phyloP scores from a whole-genome alignment of 2,329 filamentous ascomycete species.

The Fusarium anguioides region DNA sequence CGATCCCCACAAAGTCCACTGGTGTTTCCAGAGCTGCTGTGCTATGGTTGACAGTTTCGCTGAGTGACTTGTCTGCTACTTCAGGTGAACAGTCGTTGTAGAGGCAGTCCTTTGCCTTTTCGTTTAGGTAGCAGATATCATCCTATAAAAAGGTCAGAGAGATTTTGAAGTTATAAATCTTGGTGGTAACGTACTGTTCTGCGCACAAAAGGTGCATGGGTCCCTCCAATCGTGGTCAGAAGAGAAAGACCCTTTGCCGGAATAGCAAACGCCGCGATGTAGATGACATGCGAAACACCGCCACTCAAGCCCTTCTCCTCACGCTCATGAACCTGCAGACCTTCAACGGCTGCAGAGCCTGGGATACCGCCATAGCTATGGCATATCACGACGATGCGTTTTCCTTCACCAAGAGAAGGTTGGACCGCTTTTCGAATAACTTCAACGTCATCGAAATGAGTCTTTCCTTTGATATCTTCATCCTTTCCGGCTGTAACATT shows the following conservation, averaged over 20 bases:
- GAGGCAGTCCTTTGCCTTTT: not conserved
- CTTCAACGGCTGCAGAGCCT: constrained; percentile 42
- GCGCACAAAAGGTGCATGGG: not conserved
- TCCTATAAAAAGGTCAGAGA: not conserved
- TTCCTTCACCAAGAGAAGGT: not conserved
- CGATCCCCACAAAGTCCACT: constrained; percentile 32
- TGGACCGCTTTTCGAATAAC: not conserved
- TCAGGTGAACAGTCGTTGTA: constrained; percentile 11
- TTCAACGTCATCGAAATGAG: constrained; percentile 5
- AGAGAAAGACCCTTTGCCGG: constrained; percentile 18
- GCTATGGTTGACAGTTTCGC: constrained; percentile 27
- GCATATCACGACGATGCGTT: constrained; percentile 28
- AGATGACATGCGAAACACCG: constrained; percentile 46
- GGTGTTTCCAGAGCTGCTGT: constrained; percentile 27
- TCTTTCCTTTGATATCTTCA: constrained; percentile 1
- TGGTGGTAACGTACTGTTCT: not conserved
- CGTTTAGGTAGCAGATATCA: constrained; percentile 5
- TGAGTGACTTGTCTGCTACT: not conserved
- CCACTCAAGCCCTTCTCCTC: constrained; percentile 39
- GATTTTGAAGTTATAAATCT: rapidly evolving
- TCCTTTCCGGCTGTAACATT: not conserved
- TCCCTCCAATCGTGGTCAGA: not conserved
- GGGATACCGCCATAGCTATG: constrained; percentile 49
- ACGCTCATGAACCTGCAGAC: constrained; percentile 44
- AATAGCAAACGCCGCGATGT: constrained; percentile 44